phyloP scores from a whole-genome alignment of 345 rosid species.

The Brassica rapa region DNA sequence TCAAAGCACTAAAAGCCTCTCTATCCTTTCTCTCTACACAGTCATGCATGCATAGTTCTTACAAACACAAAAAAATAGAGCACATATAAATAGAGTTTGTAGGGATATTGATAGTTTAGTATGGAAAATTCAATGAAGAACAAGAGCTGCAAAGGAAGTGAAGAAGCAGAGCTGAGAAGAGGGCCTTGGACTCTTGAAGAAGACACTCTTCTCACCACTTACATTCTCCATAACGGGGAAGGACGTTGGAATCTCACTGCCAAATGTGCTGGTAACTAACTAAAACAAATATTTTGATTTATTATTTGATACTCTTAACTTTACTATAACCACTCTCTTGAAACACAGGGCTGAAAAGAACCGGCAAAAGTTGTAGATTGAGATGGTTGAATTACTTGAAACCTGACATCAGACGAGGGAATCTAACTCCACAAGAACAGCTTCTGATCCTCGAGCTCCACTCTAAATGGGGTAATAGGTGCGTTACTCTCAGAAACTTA shows the following conservation, averaged over 20 bases:
- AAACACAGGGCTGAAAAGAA: constrained; percentile 68
- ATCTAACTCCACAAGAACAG: constrained; percentile 80
- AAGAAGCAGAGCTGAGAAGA: constrained; percentile 56
- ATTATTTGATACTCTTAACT: not conserved
- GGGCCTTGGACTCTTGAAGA: constrained; percentile 91
- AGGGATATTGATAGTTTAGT: not conserved
- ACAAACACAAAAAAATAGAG: not conserved
- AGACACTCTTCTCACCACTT: constrained; percentile 67
- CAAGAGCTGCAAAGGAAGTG: constrained; percentile 36
- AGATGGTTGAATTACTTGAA: constrained; percentile 92
- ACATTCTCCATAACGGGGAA: constrained; percentile 72
- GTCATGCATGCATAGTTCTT: constrained; percentile 30
- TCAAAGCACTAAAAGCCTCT: constrained; percentile 29
- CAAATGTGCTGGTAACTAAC: constrained; percentile 70
- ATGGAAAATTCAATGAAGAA: constrained; percentile 42
- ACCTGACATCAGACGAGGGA: constrained; percentile 90
- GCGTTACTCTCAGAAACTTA: not conserved
- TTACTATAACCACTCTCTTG: not conserved
- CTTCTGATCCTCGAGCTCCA: constrained; percentile 91
- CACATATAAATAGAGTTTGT: not conserved
- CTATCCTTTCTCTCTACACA: not conserved
- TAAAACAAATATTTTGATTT: not conserved
- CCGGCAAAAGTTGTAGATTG: constrained; percentile 90
- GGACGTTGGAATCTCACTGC: constrained; percentile 87
- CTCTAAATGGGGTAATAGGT: constrained; percentile 94